phyloP scores from a whole-genome alignment of 192 early-diverging fungal species.

The Backusella tarrabulga region DNA sequence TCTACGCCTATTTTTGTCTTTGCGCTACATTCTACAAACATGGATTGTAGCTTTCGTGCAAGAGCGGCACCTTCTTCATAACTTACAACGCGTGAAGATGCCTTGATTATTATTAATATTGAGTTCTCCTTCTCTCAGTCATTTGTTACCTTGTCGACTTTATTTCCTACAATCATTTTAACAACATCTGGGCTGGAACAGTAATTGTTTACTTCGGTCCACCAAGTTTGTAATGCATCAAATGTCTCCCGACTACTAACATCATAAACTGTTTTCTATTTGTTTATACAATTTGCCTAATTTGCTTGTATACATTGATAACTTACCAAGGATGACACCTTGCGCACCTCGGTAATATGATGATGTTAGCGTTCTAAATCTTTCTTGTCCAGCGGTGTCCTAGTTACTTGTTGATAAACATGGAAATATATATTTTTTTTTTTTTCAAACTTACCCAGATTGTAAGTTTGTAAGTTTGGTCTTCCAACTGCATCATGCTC shows the following conservation, averaged over 20 bases:
- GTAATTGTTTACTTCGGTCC: slow-evolving; percentile 93
- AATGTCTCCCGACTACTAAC: slow-evolving; percentile 93
- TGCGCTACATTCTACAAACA: slow-evolving; percentile 96
- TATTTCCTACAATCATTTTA: slow-evolving; percentile 98
- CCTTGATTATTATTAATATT: slow-evolving; percentile 28
- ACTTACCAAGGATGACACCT: slow-evolving; percentile 90
- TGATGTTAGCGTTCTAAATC: slow-evolving; percentile 96
- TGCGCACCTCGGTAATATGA: slow-evolving; percentile 98
- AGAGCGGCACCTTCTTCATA: slow-evolving; percentile 90
- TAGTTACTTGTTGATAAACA: too few relatives aligned
- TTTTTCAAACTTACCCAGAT: slow-evolving; percentile 72
- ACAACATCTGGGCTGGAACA: slow-evolving; percentile 84
- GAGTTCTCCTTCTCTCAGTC: slow-evolving; percentile 19
- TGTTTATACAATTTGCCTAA: neutral
- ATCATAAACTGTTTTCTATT: slow-evolving; percentile 81
- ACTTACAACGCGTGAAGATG: slow-evolving; percentile 67
- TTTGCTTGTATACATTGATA: neutral
- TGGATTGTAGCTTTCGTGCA: slow-evolving; percentile 82
- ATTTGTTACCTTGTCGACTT: slow-evolving; percentile 86
- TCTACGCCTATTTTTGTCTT: slow-evolving; percentile 91
- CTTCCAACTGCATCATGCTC: slow-evolving; percentile 82
- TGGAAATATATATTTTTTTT: too few relatives aligned
- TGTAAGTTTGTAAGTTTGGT: slow-evolving; percentile 90
- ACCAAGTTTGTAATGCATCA: slow-evolving; percentile 91
- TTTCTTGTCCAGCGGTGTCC: slow-evolving; percentile 98